Evolutionary conservation across 441 rosid species (phyloP).

Genomic region (Syzygium syzygioides): DNA sequence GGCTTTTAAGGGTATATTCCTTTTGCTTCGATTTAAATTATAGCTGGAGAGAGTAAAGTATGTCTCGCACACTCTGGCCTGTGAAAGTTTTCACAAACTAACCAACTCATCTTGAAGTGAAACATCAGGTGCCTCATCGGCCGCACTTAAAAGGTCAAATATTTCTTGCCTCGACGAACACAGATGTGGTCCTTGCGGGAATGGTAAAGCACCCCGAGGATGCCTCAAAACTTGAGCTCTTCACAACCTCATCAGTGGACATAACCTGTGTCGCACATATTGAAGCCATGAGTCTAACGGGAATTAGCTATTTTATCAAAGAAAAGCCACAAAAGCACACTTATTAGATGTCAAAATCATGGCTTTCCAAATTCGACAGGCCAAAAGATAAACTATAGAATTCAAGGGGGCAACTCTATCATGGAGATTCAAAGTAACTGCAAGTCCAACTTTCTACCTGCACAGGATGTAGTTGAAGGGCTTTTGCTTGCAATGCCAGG

Average conservation of each 20-base stretch:
- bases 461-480: conserved; percentile 69
- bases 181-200: conserved; percentile 62
- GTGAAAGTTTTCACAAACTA: neutral
- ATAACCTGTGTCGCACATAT: conserved; percentile 29
- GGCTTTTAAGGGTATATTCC: neutral
- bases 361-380: neutral
- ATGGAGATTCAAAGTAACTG: neutral
- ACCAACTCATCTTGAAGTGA: neutral
- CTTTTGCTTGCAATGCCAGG: conserved; percentile 39
- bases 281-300: neutral
- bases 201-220: conserved; percentile 51
- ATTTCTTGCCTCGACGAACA: conserved; percentile 56
- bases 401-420: neutral
- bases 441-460: conserved; percentile 39
- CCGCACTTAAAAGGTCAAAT: conserved; percentile 3
- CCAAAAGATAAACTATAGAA: neutral
- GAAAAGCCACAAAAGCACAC: neutral
- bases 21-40: neutral
- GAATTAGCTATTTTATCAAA: neutral
- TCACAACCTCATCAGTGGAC: conserved; percentile 58
- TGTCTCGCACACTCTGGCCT: neutral
- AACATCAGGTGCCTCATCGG: neutral
- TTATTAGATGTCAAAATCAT: neutral
- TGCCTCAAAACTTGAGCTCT: conserved; percentile 53
- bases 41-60: neutral